Evolutionary conservation across 768 basidiomycete species (phyloP).

Genomic region (Coprinopsis strossmayeri): DNA sequence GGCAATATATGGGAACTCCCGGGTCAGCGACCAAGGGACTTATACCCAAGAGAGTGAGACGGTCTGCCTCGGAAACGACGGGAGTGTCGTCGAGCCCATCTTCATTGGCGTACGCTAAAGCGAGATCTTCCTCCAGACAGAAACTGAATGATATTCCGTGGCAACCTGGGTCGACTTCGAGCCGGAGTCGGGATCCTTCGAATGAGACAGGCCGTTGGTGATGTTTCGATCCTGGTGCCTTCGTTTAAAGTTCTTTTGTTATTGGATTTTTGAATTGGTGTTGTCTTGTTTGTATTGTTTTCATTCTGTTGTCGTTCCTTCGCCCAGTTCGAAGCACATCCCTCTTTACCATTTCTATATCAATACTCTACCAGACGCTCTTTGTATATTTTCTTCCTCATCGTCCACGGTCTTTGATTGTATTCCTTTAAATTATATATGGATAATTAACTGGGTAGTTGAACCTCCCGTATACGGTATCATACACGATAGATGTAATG

Average conservation of each 20-base stretch:
- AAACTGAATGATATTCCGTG: background rate
- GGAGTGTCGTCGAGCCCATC: background rate
- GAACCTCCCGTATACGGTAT: background rate
- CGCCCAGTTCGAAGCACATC: too few species aligned
- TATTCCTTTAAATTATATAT: background rate
- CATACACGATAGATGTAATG: conserved; percentile 1
- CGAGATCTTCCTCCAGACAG: conserved; percentile 2
- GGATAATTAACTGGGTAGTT: conserved; percentile 4
- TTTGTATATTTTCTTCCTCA: background rate
- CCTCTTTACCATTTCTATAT: background rate
- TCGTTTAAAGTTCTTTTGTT: too few species aligned
- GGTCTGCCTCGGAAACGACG: background rate
- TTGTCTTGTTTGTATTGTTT: too few species aligned
- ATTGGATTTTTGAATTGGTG: background rate
- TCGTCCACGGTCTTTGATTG: background rate
- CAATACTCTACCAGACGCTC: background rate
- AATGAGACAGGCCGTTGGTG: background rate
- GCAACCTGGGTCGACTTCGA: background rate
- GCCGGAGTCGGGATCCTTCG: background rate
- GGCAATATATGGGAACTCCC: background rate
- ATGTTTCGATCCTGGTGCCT: too few species aligned
- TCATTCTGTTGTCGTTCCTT: background rate
- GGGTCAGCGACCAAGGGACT: background rate
- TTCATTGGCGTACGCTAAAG: background rate
- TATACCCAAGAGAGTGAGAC: conserved; percentile 1